Conservation (phyloP, 768 basidiomycete genomes). For the Pisolithus tinctorius region DNA sequence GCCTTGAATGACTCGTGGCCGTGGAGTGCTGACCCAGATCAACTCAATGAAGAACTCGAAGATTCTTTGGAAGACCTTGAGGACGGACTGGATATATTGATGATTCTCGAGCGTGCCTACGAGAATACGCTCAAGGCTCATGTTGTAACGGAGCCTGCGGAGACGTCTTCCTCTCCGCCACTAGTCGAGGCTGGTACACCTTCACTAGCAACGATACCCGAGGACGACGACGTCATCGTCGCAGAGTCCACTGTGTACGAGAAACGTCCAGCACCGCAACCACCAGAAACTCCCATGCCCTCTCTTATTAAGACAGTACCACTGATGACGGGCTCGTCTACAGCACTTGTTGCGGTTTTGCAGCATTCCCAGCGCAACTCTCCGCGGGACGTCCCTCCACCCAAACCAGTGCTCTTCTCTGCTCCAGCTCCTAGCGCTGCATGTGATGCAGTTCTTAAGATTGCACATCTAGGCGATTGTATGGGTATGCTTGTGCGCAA, state of each 20-base stretch:
- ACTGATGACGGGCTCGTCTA: conserved; percentile 57
- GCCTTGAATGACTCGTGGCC: conserved; percentile 23
- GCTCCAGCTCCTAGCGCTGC: conserved; percentile 22
- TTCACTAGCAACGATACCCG: conserved; percentile 18
- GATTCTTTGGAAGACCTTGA: conserved; percentile 54
- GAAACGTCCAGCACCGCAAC: not conserved
- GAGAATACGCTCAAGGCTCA: conserved; percentile 60
- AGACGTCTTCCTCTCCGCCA: conserved; percentile 3
- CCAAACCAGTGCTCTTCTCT: conserved; percentile 14
- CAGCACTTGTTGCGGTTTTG: conserved; percentile 60
- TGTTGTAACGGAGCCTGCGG: conserved; percentile 31
- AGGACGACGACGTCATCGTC: conserved; percentile 7
- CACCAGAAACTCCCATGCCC: conserved; percentile 12
- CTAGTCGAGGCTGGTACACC: conserved; percentile 1
- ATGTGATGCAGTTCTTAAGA: conserved; percentile 59
- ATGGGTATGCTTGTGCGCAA: conserved; percentile 82
- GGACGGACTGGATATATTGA: conserved; percentile 64
- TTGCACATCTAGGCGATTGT: conserved; percentile 85
- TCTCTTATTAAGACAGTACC: conserved; percentile 26
- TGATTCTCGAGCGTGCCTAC: conserved; percentile 65
- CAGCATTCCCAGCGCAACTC: conserved; percentile 32
- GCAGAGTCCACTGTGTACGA: not conserved
- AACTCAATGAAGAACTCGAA: conserved; percentile 37
- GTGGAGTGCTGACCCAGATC: conserved; percentile 29
- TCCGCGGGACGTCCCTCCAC: conserved; percentile 9